Conservation (phyloP, 2,329 filamentous ascomycete species). For the Aaosphaeria arxii region DNA sequence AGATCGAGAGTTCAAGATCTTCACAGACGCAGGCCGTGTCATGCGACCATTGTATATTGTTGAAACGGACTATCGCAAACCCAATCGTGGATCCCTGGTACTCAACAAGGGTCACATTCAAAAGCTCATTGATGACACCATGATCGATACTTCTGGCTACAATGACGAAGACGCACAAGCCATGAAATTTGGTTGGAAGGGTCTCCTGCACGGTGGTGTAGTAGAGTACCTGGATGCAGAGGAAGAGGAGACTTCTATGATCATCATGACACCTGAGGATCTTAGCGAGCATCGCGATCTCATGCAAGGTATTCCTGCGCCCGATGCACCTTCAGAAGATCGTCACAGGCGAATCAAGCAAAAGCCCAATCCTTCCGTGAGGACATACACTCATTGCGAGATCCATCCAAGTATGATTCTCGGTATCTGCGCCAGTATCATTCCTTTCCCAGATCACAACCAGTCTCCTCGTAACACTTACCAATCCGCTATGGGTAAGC, state of each 20-base stretch:
- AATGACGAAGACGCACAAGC: constrained; percentile 57
- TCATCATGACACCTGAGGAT: constrained; percentile 97
- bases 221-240: constrained; percentile 97
- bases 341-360: constrained; percentile 86
- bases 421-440: constrained; percentile 97
- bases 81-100: constrained; percentile 73
- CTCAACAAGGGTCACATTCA: constrained; percentile 81
- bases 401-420: constrained; percentile 99
- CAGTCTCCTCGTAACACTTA: constrained; percentile 99
- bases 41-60: constrained; percentile 93
- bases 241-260: constrained; percentile 98
- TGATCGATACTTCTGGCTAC: constrained; percentile 57
- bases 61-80: constrained; percentile 74
- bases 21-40: constrained; percentile 93
- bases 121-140: constrained; percentile 70
- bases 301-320: constrained; percentile 40
- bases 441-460: constrained; percentile 99
- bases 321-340: constrained; percentile 62
- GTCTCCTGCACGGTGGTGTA: constrained; percentile 76
- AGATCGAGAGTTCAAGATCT: constrained; percentile 97
- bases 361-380: constrained; percentile 78
- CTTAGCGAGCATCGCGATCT: constrained; percentile 60
- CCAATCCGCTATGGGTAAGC: constrained; percentile 99
- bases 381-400: constrained; percentile 96
- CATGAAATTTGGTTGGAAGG: constrained; percentile 80